Percentiles rank a stretch among this genome's conserved stretches.
Evolutionary conservation across 768 basidiomycete species (phyloP).

Genomic region (Termitomyces sp.): DNA sequence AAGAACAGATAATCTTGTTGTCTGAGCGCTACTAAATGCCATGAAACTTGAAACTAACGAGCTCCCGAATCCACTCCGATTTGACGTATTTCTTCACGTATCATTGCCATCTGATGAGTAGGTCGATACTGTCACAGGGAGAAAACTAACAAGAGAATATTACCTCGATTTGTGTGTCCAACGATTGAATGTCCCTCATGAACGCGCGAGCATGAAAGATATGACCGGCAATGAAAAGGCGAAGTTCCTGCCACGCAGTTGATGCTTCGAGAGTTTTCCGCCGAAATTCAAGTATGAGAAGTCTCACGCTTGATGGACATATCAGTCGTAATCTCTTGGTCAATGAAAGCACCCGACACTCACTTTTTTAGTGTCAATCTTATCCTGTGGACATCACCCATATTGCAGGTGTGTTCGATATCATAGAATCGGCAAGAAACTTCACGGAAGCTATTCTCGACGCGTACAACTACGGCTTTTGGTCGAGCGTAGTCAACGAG

Average conservation of each 20-base stretch:
- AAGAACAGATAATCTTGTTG: neutral
- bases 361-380: neutral
- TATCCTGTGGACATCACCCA: neutral
- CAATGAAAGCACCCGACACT: neutral
- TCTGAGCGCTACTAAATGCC: neutral
- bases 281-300: neutral
- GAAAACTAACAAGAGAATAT: neutral
- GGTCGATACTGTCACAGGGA: neutral
- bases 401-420: neutral
- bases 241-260: neutral
- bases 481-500: neutral
- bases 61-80: too few relatives aligned
- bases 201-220: neutral
- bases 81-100: neutral
- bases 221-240: neutral
- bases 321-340: neutral
- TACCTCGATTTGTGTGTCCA: neutral
- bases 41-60: too few relatives aligned
- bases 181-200: neutral
- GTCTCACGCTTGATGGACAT: neutral
- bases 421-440: neutral
- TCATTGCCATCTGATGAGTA: neutral
- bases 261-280: neutral
- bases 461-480: neutral
- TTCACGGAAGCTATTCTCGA: neutral